A percentile compares a stretch with the other conserved stretches of the same genome.
phyloP scores from a whole-genome alignment of 1,284 basidiomycete genomes.

The Farysia itapuensis region DNA sequence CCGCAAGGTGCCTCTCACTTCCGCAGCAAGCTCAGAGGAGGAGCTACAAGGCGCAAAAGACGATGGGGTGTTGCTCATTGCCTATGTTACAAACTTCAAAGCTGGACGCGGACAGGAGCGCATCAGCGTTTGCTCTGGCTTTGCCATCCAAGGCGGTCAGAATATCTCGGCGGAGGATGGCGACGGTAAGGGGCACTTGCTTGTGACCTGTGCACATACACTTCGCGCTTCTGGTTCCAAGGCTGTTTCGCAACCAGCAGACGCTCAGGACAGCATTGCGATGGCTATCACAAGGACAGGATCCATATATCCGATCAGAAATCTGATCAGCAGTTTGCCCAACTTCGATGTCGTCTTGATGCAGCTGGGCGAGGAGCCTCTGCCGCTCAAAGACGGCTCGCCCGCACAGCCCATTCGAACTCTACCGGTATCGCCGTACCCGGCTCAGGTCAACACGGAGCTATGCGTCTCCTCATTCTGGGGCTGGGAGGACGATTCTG shows the following conservation, averaged over 20 bases:
- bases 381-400: conserved; percentile 13
- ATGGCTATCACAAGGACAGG: conserved; percentile 59
- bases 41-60: conserved; percentile 48
- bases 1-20: conserved; percentile 42
- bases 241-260: conserved; percentile 13
- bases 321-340: conserved; percentile 67
- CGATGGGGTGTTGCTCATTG: conserved; percentile 66
- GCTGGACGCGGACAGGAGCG: conserved; percentile 62
- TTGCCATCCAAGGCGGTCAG: conserved; percentile 63
- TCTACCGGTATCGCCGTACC: conserved; percentile 72
- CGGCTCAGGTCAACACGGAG: conserved; percentile 64
- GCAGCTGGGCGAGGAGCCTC: conserved; percentile 36
- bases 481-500: conserved; percentile 59
- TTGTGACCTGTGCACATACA: conserved; percentile 72
- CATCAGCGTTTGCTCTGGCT: conserved; percentile 69
- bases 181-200: conserved; percentile 60
- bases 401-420: conserved; percentile 55
- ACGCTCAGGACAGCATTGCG: conserved; percentile 30
- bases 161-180: conserved; percentile 39
- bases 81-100: conserved; percentile 63
- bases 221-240: conserved; percentile 60
- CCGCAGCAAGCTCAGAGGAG: conserved; percentile 33
- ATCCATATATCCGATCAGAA: conserved; percentile 63
- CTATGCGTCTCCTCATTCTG: conserved; percentile 68
- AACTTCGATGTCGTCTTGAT: conserved; percentile 66